phyloP scores from a whole-genome alignment of 2,329 filamentous ascomycete genomes.

The Colletotrichum sp. region DNA sequence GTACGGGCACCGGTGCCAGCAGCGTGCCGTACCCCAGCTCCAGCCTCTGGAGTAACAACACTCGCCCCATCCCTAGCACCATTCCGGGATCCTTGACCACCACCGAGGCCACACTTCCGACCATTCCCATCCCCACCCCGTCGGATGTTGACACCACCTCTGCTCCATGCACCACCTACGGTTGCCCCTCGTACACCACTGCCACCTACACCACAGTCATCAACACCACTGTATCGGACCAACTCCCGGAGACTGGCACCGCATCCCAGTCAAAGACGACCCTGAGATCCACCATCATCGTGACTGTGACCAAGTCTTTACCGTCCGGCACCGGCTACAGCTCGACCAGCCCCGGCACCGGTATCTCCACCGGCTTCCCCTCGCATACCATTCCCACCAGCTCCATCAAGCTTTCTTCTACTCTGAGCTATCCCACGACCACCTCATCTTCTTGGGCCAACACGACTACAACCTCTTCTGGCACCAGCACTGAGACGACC shows the following conservation, averaged over 20 bases:
- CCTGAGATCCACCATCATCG: neutral
- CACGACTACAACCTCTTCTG: neutral
- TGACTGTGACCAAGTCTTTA: neutral
- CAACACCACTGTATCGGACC: conserved; percentile 9
- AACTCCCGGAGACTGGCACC: neutral
- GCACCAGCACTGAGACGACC: neutral
- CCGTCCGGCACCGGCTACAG: neutral
- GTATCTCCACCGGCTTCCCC: neutral
- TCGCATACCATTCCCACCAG: neutral
- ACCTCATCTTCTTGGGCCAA: neutral
- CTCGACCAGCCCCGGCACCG: neutral
- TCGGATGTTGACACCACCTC: neutral
- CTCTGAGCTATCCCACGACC: conserved; percentile 5
- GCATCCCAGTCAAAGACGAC: neutral
- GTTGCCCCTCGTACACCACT: neutral
- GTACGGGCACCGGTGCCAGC: neutral
- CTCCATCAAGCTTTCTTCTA: conserved; percentile 11
- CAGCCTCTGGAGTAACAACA: conserved; percentile 4
- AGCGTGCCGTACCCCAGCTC: neutral
- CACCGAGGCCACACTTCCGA: neutral
- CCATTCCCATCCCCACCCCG: neutral
- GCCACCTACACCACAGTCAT: conserved; percentile 8
- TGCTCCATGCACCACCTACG: neutral
- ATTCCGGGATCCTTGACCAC: neutral
- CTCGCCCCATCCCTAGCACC: neutral